Percentiles rank a stretch among this genome's conserved stretches.
Conservation (phyloP, 768 basidiomycete genomes). For the Naganishia vaughanmartiniae region DNA sequence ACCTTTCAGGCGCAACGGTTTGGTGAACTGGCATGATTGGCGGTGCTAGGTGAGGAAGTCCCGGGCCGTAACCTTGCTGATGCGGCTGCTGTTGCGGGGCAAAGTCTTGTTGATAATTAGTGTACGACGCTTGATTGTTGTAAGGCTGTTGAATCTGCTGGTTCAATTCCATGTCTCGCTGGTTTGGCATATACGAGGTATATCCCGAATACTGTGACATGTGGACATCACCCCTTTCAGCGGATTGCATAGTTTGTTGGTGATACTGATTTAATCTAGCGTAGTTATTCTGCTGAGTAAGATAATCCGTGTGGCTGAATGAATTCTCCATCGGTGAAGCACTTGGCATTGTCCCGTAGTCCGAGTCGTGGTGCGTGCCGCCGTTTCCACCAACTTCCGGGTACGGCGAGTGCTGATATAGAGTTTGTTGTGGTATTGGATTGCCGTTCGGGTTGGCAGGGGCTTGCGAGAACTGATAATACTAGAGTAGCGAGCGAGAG, state of each 20-base stretch:
- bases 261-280: not conserved
- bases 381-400: not conserved
- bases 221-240: not conserved
- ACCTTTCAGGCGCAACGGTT: conserved; percentile 8
- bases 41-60: not conserved
- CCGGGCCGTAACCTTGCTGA: not conserved
- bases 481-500: not conserved
- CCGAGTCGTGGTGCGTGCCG: not conserved
- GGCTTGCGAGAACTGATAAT: not conserved
- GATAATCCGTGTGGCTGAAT: not conserved
- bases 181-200: conserved; percentile 10
- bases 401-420: not conserved
- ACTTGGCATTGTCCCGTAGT: not conserved
- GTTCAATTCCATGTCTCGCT: not conserved
- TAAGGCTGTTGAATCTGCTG: not conserved
- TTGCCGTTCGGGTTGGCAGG: not conserved
- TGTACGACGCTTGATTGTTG: not conserved
- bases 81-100: not conserved
- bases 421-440: not conserved
- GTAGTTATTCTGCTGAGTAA: not conserved
- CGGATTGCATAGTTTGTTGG: not conserved
- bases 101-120: not conserved
- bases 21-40: not conserved
- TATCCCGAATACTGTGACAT: not conserved
- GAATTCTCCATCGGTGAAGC: not conserved